Evolutionary conservation across 2,329 filamentous ascomycete genomes (phyloP).

Genomic region (Fusarium brevicatenulatum): DNA sequence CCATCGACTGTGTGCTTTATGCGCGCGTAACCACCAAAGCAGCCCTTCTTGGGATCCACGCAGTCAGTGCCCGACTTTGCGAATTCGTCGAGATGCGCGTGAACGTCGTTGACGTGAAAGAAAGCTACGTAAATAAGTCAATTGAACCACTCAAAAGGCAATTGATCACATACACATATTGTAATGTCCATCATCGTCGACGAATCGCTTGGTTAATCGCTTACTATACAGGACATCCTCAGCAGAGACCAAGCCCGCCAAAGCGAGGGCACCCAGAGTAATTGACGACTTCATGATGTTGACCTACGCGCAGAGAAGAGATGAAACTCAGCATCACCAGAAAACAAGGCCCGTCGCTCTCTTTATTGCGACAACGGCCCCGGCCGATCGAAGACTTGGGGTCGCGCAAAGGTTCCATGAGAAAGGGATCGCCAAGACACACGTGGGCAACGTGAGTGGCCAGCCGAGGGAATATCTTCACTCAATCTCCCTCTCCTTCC

Average conservation of each 20-base stretch:
- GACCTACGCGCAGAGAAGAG: background rate
- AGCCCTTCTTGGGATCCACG: conserved; percentile 64
- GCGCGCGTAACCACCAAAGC: conserved; percentile 72
- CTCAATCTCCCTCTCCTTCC: background rate
- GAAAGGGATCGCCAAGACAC: conserved; percentile 40
- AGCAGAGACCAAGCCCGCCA: conserved; percentile 45
- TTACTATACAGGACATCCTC: conserved; percentile 62
- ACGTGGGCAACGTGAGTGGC: conserved; percentile 43
- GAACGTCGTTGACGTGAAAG: conserved; percentile 77
- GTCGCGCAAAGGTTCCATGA: conserved; percentile 27
- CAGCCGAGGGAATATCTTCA: conserved; percentile 12
- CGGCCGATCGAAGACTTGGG: conserved; percentile 15
- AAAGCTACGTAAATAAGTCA: conserved; percentile 55
- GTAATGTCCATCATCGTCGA: conserved; percentile 61
- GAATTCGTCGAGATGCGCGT: conserved; percentile 73
- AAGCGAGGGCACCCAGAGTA: conserved; percentile 37
- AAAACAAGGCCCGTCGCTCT: conserved; percentile 12
- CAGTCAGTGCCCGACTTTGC: conserved; percentile 70
- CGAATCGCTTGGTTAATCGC: conserved; percentile 59
- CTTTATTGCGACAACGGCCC: conserved; percentile 26
- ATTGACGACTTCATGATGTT: conserved; percentile 39
- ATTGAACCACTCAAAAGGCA: background rate
- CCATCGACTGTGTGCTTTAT: conserved; percentile 70
- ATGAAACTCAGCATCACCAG: background rate
- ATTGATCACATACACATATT: conserved; percentile 57